Base-by-base conservation (phyloP, 73 alveolate species). In the Uronychia setigera region DNA sequence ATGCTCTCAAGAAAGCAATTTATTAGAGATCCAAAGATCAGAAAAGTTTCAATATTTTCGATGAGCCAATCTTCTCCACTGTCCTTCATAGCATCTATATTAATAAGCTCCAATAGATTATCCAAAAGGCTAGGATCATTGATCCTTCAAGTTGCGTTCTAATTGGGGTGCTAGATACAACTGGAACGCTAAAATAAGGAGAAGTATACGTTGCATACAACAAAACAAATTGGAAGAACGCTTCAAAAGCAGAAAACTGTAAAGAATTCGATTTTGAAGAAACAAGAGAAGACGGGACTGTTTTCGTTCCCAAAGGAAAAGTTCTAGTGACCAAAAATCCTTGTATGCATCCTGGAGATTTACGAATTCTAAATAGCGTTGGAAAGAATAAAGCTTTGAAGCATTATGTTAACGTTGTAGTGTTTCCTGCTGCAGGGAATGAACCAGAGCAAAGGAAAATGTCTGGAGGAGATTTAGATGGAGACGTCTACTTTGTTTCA, bases 381-480 rank as follows among this genome's bases (percentile, higher is more conserved):
- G 67, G 19, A 5, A 19, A 11, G 5, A 46, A 5, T 19, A 46
- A 46, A 46, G 92, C 86, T 59, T 86, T 95, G n/a, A 60, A 77
- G 32, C 96, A 88, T 91, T 60, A 91, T 75, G 75, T 75, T 35
- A 93, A 95, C 86, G 99, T 95, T 29, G 77, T 96, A 31, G 98
- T 96, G 33, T 96, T 96, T 77, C 87, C 98, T 0, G 79, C 92
- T 33, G 88, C 78, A 77, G 99, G 99, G 26, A 76, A 29, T 19
- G 82, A 95, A 33, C 98, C 99, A 67, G 92, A 90, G 58, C 93
- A 92, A 60, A 89, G 88, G 85, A 89, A 83, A 80, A 87, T 96
- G 93, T 85, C 98, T 0, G 98, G 98, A 26, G 97, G 98, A 0
- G 99, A 96, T 83, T 90, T 96, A 29, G 99, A 96, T 82, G 99